phyloP scores from a whole-genome alignment of 2,329 filamentous ascomycete genomes.

The Stagonosporopsis tanaceti region DNA sequence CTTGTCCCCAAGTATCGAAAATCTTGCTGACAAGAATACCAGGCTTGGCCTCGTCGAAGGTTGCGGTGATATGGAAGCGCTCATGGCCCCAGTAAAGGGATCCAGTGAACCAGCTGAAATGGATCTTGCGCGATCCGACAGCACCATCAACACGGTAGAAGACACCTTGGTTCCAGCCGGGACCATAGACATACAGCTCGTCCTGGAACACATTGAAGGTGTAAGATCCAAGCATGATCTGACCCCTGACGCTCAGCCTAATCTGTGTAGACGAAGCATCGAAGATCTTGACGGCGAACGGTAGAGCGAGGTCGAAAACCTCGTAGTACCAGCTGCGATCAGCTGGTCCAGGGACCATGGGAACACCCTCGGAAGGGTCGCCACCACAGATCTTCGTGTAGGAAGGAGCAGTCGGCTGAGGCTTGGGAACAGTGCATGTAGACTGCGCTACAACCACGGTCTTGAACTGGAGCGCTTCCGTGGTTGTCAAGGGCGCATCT shows the following conservation, averaged over 20 bases:
- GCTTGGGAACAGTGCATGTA: background rate
- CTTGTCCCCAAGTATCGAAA: slow-evolving; percentile 3
- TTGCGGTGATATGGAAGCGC: slow-evolving; percentile 3
- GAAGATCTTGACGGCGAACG: slow-evolving; percentile 1
- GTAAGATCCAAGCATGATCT: background rate
- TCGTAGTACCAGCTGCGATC: background rate
- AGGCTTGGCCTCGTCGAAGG: slow-evolving; percentile 7
- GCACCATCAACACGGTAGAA: slow-evolving; percentile 6
- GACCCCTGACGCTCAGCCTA: background rate
- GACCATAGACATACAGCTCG: background rate
- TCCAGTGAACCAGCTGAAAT: slow-evolving; percentile 6
- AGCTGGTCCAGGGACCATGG: slow-evolving; percentile 1
- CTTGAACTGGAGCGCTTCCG: background rate
- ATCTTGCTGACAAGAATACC: slow-evolving; percentile 1
- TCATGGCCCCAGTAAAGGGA: background rate
- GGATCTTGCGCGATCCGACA: slow-evolving; percentile 5
- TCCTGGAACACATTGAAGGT: background rate
- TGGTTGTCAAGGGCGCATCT: background rate
- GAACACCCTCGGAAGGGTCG: background rate
- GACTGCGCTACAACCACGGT: slow-evolving; percentile 1
- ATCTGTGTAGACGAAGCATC: slow-evolving; percentile 1
- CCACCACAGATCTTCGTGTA: slow-evolving; percentile 6
- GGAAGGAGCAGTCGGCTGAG: slow-evolving; percentile 2
- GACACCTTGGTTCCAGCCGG: background rate
- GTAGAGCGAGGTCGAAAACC: background rate